Conservation (phyloP, 1,284 basidiomycete species). For the Puccinia polysora region DNA sequence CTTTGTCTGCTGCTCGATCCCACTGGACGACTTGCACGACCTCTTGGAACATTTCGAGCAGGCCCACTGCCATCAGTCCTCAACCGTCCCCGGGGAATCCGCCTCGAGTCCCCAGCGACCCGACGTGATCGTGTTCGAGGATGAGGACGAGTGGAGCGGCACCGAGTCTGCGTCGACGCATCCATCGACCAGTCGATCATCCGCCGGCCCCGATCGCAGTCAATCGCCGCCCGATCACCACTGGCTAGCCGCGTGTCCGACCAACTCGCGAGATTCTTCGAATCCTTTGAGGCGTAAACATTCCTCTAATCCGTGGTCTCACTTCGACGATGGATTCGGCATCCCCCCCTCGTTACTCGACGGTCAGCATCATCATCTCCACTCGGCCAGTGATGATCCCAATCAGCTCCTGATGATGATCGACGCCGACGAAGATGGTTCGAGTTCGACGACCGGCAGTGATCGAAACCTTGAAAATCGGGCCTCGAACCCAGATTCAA, state of each 20-base stretch:
- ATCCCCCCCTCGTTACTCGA: conserved; percentile 21
- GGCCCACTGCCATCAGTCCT: conserved; percentile 17
- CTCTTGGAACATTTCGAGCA: conserved; percentile 35
- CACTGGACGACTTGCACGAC: conserved; percentile 23
- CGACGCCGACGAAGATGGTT: conserved; percentile 1
- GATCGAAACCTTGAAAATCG: not conserved
- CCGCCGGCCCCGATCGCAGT: conserved; percentile 2
- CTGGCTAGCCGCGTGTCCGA: too few relatives aligned
- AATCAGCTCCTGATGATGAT: conserved; percentile 20
- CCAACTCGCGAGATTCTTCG: not conserved
- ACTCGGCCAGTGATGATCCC: not conserved
- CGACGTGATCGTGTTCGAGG: conserved; percentile 28
- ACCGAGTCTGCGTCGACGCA: conserved; percentile 13
- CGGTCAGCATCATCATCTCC: not conserved
- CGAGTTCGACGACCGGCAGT: conserved; percentile 2
- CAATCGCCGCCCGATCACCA: not conserved
- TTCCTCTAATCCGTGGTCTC: not conserved
- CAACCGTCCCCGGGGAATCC: not conserved
- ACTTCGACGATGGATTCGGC: conserved; percentile 5
- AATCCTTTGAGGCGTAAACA: not conserved
- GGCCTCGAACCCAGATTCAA: not conserved
- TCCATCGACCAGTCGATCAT: not conserved
- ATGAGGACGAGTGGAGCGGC: conserved; percentile 38
- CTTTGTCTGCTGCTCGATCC: conserved; percentile 38
- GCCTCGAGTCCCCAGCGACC: not conserved